These are phyloP conservation scores for Dicorynia guianensis DNA, from an alignment of 306 rosid genomes.

Conservation along the genomic window DNA sequence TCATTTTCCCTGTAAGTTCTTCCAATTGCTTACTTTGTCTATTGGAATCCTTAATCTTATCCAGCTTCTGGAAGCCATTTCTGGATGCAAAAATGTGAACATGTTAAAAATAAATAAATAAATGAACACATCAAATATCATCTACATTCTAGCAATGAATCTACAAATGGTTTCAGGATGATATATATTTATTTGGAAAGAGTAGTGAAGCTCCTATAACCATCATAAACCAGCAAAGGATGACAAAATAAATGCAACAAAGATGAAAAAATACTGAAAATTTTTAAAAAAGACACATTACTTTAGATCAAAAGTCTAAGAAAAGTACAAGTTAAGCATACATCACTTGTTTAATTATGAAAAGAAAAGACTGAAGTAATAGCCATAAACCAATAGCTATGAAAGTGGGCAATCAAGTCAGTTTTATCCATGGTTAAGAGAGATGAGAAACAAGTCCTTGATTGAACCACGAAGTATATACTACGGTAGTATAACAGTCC, in stretches of 20 bases:
- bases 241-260: not conserved
- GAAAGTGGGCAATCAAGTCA: conserved; percentile 7
- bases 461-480: not conserved
- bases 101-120: conserved; percentile 11
- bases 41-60: conserved; percentile 90
- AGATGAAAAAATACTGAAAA: too few species aligned
- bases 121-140: conserved; percentile 19
- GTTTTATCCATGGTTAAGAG: conserved; percentile 12
- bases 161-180: conserved; percentile 3
- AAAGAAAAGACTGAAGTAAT: conserved; percentile 1
- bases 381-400: conserved; percentile 1
- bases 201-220: not conserved
- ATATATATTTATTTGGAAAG: conserved; percentile 29
- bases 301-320: not conserved
- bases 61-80: conserved; percentile 98
- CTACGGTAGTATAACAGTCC: not conserved
- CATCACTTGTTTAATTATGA: not conserved
- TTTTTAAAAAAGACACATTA: conserved; percentile 4
- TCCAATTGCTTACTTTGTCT: conserved; percentile 95
- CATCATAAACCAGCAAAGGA: conserved; percentile 20
- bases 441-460: not conserved
- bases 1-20: conserved; percentile 95
- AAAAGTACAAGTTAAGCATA: conserved; percentile 1
- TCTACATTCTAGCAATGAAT: conserved; percentile 32
- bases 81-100: conserved; percentile 52